Base-by-base conservation (phyloP, 139 green algal species). In the Limnomonas spitsbergensis region DNA sequence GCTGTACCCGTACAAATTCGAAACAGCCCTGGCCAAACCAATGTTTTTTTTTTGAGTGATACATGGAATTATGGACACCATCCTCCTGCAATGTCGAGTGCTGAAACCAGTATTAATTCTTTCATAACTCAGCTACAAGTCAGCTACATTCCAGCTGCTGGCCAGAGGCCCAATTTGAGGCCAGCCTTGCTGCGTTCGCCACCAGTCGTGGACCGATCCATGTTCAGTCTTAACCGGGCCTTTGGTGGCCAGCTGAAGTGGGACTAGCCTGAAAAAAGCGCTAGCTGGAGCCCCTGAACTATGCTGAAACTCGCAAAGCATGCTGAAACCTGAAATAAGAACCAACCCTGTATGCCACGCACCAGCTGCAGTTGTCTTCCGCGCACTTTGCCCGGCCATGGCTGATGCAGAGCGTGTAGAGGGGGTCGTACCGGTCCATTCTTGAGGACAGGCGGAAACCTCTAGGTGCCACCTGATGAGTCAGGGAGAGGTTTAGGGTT, bases 321-420 rank as follows among this genome's bases (percentile, higher is more conserved):
- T 61, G 47, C 20, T 29, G 47, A 61, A 61, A 61, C 20, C 14
- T 14, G 20, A 61, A 61, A 61, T 14, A 29, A 61, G 47, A 20
- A 61, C 14, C 14, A 61, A 61, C 14, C 14, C 20, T 14, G 20
- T 61, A 20, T 14, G 14, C 20, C 20, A 61, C 20, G 47, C 14
- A 61, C 14, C 14, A 14, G 14, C 47, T 61, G 47, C 47, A 61
- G 20, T 14, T 61, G 47, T 29, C 20, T 61, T 61, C 47, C 14
- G 47, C 14, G 47, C 14, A 61, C 14, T 61, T 61, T 61, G 47
- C 47, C 14, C 14, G 14, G 47, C 47, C 14, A 29, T 14, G 20
- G 47, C 47, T 61, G 47, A 61, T 61, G 47, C 36, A 9, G 6
- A 74, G 68, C 7, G 68, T 74, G 68, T 74, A 74, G 6, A 47